These are phyloP conservation scores for Tetrahymena thermophila DNA, from an alignment of 73 alveolate species.

Conservation along the genomic window DNA sequence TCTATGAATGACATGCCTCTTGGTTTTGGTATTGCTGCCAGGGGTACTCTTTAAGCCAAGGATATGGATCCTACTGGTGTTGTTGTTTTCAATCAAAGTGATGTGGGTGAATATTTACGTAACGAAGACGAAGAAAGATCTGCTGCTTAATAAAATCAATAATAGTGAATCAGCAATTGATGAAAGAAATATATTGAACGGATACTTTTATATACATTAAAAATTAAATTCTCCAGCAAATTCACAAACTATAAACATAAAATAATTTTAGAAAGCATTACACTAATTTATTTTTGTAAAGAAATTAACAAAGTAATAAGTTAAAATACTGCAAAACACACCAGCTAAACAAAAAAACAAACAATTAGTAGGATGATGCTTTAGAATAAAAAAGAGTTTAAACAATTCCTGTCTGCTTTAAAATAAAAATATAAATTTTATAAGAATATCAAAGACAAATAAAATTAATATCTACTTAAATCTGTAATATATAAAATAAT, in stretches of 20 bases:
- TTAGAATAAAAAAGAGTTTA: not conserved
- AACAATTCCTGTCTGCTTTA: not conserved
- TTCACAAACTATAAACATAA: not conserved
- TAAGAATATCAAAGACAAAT: not conserved
- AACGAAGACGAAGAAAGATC: conserved; percentile 18
- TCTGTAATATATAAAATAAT: not conserved
- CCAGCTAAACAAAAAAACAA: not conserved
- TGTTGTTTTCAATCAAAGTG: conserved; percentile 90
- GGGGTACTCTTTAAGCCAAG: conserved; percentile 81
- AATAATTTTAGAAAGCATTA: not conserved
- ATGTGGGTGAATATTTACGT: conserved; percentile 90
- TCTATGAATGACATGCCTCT: conserved; percentile 91
- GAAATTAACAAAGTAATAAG: too few species aligned
- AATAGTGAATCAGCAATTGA: not conserved
- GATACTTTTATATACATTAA: not conserved
- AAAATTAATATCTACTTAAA: not conserved
- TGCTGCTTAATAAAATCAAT: not conserved
- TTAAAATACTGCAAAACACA: not conserved
- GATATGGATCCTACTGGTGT: conserved; percentile 91
- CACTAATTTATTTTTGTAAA: not conserved
- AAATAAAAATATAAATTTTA: too few species aligned
- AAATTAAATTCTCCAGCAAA: not conserved
- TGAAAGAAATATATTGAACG: not conserved
- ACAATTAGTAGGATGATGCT: not conserved
- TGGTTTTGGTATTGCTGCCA: conserved; percentile 95